Base-by-base conservation (phyloP, 1,284 basidiomycete genomes). In the Trametes hirsuta region DNA sequence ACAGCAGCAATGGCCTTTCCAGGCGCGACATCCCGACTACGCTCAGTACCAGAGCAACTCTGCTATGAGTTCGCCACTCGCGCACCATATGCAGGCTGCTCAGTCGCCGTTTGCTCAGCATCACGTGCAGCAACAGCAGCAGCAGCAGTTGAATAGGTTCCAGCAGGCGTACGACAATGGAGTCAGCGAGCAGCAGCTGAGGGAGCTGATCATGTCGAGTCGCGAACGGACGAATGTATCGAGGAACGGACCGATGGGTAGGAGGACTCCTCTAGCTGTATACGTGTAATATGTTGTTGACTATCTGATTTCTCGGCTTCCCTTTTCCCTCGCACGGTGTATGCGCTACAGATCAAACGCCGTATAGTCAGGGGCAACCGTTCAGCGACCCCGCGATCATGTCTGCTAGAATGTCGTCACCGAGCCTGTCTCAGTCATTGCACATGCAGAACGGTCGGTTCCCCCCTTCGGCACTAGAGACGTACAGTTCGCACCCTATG, bases 301-400 rank as follows among this genome's bases (percentile, higher is more conserved):
- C 75, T 64, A 66, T 57, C 48, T 18, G 48, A 61, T 41, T 41
- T 30, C 44, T 47, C 40, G 40, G 46, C 40, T 47, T 72, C 61
- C 59, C 61, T 18, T 68, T 30, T 51, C 51, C 63, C 59, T 69
- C 59, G 58, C 65, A 67, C 59, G 46, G 57, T 59, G 50, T 58
- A 24, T 45, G 50, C 64, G 45, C 68, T 67, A 63, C 61, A 72
- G 74, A 75, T 60, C 64, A 62, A 49, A 51, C 72, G 47, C 70
- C 71, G 55, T 78, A 75, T 67, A 65, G 72, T 62, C 64, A 73
- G 45, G 70, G 66, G 53, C 80, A 81, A 58, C 81, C 81, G 36
- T 92, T 91, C 74, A 80, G 78, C 64, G 90, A 93, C 69, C 90
- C 91, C 50, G 90, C 91, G 15, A 93, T 93, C 59, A 91, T 93